phyloP scores from a whole-genome alignment of 257 asterid genomes.

The Nicotiana noctiflora region DNA sequence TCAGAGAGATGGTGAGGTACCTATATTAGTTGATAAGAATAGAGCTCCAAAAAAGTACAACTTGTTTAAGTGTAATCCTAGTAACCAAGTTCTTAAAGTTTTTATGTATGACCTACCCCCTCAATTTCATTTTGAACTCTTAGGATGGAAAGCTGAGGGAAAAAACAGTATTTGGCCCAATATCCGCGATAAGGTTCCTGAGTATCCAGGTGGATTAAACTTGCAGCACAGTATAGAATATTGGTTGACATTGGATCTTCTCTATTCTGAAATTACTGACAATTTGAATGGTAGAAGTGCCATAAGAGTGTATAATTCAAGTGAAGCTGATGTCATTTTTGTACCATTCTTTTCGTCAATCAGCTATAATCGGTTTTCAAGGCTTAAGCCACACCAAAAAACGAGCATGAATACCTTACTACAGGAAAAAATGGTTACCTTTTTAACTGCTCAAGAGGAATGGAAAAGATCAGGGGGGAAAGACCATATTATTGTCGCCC shows the following conservation, averaged over 20 bases:
- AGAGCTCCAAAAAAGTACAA: slow-evolving; percentile 14
- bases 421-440: slow-evolving; percentile 67
- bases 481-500: slow-evolving; percentile 74
- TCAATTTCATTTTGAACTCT: slow-evolving; percentile 60
- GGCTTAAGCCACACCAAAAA: slow-evolving; percentile 37
- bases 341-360: slow-evolving; percentile 86
- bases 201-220: slow-evolving; percentile 84
- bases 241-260: slow-evolving; percentile 80
- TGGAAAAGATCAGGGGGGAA: slow-evolving; percentile 77
- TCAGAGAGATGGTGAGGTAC: neutral
- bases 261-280: slow-evolving; percentile 44
- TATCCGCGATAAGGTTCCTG: slow-evolving; percentile 44
- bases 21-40: neutral
- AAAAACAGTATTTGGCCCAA: slow-evolving; percentile 62
- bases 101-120: slow-evolving; percentile 87
- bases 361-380: slow-evolving; percentile 62
- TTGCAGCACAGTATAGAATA: slow-evolving; percentile 91
- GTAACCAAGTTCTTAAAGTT: slow-evolving; percentile 47
- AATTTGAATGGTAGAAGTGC: slow-evolving; percentile 47
- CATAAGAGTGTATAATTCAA: slow-evolving; percentile 48
- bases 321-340: slow-evolving; percentile 81
- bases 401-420: slow-evolving; percentile 41
- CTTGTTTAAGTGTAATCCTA: slow-evolving; percentile 25
- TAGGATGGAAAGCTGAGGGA: slow-evolving; percentile 52
- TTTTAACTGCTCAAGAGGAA: slow-evolving; percentile 48